Conservation (phyloP, 495 filamentous ascomycete species). For the Alectoria sarmentosa region DNA sequence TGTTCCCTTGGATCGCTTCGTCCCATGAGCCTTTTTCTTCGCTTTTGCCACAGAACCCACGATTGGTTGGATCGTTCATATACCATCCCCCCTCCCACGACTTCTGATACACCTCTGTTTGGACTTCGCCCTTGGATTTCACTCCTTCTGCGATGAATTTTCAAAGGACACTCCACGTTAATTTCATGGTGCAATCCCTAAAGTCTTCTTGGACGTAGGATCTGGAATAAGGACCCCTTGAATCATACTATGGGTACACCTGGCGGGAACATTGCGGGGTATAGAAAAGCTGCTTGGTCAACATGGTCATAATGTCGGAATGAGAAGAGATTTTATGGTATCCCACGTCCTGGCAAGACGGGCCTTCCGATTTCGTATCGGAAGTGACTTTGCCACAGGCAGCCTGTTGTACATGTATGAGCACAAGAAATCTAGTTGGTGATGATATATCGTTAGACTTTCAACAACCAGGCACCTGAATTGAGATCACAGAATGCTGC, state of each 20-base stretch:
- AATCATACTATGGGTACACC: neutral
- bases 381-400: neutral
- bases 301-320: neutral
- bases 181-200: neutral
- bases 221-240: neutral
- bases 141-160: neutral
- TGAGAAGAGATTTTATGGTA: neutral
- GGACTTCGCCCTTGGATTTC: neutral
- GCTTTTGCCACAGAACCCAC: too few species aligned
- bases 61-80: neutral
- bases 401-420: neutral
- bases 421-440: neutral
- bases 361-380: too few species aligned
- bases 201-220: neutral
- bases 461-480: neutral
- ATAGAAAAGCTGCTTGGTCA: neutral
- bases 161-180: neutral
- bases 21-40: neutral
- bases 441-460: neutral
- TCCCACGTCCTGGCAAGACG: too few species aligned
- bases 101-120: neutral
- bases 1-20: neutral
- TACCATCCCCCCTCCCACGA: neutral
- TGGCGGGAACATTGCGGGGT: neutral
- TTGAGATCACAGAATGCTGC: neutral